A percentile compares a stretch with the other conserved stretches of the same genome.
These are phyloP conservation scores for Paramecium sexaurelia DNA, from an alignment of 73 alveolate species.

Conservation along the genomic window DNA sequence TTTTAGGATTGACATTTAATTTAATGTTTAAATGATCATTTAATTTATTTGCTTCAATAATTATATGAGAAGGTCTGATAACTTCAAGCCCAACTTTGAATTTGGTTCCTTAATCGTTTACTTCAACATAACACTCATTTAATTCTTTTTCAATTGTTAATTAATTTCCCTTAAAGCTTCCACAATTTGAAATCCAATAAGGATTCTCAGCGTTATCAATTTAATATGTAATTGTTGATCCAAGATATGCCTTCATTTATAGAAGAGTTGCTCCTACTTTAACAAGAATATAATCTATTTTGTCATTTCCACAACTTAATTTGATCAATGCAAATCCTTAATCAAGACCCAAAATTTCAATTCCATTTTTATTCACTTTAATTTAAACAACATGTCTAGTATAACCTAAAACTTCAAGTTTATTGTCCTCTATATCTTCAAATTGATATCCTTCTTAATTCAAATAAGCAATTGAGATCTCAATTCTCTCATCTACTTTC, in stretches of 20 bases:
- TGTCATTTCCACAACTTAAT: background rate
- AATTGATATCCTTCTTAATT: constrained; percentile 1
- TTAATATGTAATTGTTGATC: background rate
- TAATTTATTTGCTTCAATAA: background rate
- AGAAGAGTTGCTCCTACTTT: constrained; percentile 8
- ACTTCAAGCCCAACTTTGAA: background rate
- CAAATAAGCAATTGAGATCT: background rate
- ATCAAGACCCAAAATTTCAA: background rate
- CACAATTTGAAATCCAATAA: background rate
- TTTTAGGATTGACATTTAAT: background rate
- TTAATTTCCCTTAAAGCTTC: background rate
- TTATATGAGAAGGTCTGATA: background rate
- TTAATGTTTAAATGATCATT: background rate
- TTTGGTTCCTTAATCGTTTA: background rate
- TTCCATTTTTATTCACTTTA: background rate
- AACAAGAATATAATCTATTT: background rate
- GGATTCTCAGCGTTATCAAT: background rate
- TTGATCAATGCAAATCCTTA: background rate
- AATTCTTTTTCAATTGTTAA: background rate
- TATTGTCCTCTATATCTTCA: background rate
- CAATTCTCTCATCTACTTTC: background rate
- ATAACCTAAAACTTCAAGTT: background rate
- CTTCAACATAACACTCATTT: background rate
- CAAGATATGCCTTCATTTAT: background rate
- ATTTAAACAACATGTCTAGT: background rate